Evolutionary conservation across 2,329 filamentous ascomycete species (phyloP), one percentile per base, ranked within the genome.

Genomic region (Aspergillus terreus): DNA sequence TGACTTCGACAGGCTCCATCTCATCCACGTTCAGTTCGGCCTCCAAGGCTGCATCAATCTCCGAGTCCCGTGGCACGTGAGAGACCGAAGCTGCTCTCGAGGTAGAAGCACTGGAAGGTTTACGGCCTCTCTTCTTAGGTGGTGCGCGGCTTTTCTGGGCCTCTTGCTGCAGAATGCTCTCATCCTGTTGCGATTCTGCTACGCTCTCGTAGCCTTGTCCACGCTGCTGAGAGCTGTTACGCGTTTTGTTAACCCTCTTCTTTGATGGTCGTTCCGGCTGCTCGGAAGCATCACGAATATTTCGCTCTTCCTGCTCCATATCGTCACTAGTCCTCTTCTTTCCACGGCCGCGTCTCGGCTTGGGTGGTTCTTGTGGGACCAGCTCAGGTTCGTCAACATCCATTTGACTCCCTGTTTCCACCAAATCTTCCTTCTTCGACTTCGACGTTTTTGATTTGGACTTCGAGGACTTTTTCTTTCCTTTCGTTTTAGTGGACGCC

Each of bases 251-350:
- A 1, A 78, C 77, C 42, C 82, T 78, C 66, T 82, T 85, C 67
- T 87, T 88, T 0, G 77, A 62, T 1, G 81, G 78, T 6, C 70
- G 73, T 42, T 71, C 68, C 17, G 62, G 52, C 9, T 67, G 63
- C 50, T 65, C 58, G 25, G 49, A 35, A 6, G 32, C 40, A 15
- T 53, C 48, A 46, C 51, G 51, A 23, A 59, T 36, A 23, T 55
- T 47, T 14, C 53, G 46, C 6, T 65, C 59, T 30, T 68, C 63
- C 19, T 58, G 64, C 30, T 62, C 61, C 43, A 84, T 70, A 9
- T 80, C 80, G 30, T 83, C 81, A 55, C 84, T 89, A 4, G 73
- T 68, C 54, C 86, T 78, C 67, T 90, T 90, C 64, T 78, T 83
- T 27, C 82, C 83, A 46, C 70, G 63, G 7, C 60, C 63, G 46